Conservation (phyloP, 495 filamentous ascomycete genomes). For the Diplogelasinospora grovesii region DNA sequence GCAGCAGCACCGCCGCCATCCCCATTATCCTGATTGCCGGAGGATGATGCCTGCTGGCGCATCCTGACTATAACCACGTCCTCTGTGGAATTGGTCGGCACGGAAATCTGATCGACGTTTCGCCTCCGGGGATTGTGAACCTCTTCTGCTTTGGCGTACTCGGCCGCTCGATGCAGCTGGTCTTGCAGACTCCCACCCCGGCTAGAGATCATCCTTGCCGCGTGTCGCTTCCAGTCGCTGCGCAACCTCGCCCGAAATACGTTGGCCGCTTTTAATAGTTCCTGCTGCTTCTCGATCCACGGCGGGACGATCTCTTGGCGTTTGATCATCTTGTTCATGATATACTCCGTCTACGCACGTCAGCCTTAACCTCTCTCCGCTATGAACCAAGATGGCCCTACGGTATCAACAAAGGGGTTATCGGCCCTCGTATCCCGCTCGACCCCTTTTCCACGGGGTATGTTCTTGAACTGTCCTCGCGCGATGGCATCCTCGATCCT, state of each 20-base stretch:
- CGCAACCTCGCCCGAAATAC: slow-evolving; percentile 69
- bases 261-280: slow-evolving; percentile 61
- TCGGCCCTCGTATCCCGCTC: slow-evolving; percentile 74
- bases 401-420: slow-evolving; percentile 86
- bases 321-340: slow-evolving; percentile 98
- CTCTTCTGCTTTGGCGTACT: slow-evolving; percentile 69
- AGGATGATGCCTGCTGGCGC: slow-evolving; percentile 23
- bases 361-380: background rate
- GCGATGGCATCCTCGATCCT: slow-evolving; percentile 90
- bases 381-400: slow-evolving; percentile 2
- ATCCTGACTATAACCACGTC: slow-evolving; percentile 43
- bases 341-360: slow-evolving; percentile 65
- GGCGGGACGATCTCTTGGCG: slow-evolving; percentile 79
- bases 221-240: slow-evolving; percentile 82
- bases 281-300: slow-evolving; percentile 98
- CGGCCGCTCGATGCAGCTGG: slow-evolving; percentile 65
- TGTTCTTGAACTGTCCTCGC: slow-evolving; percentile 83
- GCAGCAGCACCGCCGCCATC: background rate
- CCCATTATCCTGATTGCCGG: background rate
- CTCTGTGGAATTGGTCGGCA: slow-evolving; percentile 41
- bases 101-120: slow-evolving; percentile 39
- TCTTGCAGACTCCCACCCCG: slow-evolving; percentile 69
- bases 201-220: slow-evolving; percentile 71
- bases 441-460: slow-evolving; percentile 72
- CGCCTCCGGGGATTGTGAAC: slow-evolving; percentile 43